A percentile compares a stretch with the other conserved stretches of the same genome.
Evolutionary conservation across 1,284 basidiomycete species (phyloP).

Genomic region (Bjerkandera adusta): DNA sequence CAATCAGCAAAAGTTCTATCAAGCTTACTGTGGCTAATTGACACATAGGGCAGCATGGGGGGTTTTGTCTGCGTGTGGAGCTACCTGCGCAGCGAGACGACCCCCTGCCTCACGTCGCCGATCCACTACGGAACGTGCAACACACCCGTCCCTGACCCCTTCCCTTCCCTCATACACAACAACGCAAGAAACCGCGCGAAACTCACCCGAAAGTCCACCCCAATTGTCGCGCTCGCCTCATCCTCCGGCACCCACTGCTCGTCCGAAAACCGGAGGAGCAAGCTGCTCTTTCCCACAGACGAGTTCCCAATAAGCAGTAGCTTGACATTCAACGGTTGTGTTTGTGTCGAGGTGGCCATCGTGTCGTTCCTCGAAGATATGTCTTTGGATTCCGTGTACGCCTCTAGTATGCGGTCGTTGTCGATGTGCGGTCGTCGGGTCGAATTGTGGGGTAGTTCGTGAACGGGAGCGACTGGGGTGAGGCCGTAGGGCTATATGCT

Average conservation of each 20-base stretch:
- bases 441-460: too few relatives aligned
- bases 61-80: too few relatives aligned
- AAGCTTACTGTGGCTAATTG: not conserved
- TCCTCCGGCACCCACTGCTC: conserved; percentile 96
- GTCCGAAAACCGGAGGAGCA: conserved; percentile 93
- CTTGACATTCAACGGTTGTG: conserved; percentile 60
- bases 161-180: too few relatives aligned
- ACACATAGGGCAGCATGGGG: not conserved
- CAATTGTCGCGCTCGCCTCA: conserved; percentile 94
- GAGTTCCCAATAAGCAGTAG: conserved; percentile 84
- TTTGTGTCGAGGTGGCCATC: conserved; percentile 9
- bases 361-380: too few relatives aligned
- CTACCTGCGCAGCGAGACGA: too few relatives aligned
- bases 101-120: too few relatives aligned
- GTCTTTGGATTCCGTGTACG: too few relatives aligned
- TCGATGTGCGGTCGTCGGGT: too few relatives aligned
- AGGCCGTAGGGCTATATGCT: not conserved
- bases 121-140: too few relatives aligned
- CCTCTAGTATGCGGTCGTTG: too few relatives aligned
- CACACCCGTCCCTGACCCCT: too few relatives aligned
- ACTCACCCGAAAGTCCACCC: conserved; percentile 50
- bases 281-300: conserved; percentile 88
- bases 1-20: conserved; percentile 6
- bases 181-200: too few relatives aligned
- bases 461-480: not conserved